Evolutionary conservation across 2,329 filamentous ascomycete genomes (phyloP), one percentile per base, ranked within the genome.

Genomic region (Shiraia sp.): DNA sequence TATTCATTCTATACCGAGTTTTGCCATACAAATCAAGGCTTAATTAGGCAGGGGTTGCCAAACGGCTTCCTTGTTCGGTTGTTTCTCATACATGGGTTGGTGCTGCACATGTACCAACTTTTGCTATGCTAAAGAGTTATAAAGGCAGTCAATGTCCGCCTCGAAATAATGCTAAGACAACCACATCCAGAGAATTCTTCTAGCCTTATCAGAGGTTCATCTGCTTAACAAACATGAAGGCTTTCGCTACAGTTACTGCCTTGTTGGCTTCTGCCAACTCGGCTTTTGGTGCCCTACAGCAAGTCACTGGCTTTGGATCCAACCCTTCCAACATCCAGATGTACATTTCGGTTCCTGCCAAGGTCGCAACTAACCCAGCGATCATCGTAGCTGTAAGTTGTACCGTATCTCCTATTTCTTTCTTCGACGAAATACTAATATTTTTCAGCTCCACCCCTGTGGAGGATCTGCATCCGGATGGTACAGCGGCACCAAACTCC

Each of bases 321-420:
- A 62, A 63, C 23, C 71, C 75, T 6, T 74, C 72, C 13, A 74
- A 75, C 36, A 72, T 78, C 2, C 65, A 72, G 22, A 80, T 82
- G 68, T 77, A 77, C 67, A 76, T 82, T 42, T 72, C 71, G 16
- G 72, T 75, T 24, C 73, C 73, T 0, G 55, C 59, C 3, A 72
- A 69, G 41, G 63, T 76, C 17, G 67, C 72, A 1, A 31, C 68
- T 1, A 74, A 65, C 9, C 78, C 80, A 0, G 73, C 76, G 2
- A 71, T 83, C 34, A 68, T 82, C 10, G 77, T 82, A 24, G 80
- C 76, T 4, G 59, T 67, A 25, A 76, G 82, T 68, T 78, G 72
- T 32, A 1, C 10, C 17, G 7, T 6, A n/a, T 69, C 8, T 13
- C 6, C 4, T 19, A 23, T 22, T 17, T n/a, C 10, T 12, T 4